These are phyloP conservation scores for Solanum aculeatissimum DNA, from an alignment of 305 asterid genomes.

Conservation along the genomic window DNA sequence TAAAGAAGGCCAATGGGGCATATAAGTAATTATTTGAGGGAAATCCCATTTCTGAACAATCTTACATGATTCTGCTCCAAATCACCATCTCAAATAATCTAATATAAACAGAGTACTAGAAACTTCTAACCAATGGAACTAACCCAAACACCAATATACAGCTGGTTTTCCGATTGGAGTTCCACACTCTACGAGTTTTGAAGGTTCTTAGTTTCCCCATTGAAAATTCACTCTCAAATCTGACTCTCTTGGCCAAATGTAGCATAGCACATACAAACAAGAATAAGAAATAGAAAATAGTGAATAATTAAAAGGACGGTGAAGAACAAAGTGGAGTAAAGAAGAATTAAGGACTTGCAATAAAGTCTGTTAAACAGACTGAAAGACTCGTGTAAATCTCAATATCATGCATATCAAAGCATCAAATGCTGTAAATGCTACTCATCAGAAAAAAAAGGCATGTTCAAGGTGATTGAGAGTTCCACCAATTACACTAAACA, in stretches of 20 bases:
- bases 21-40: not conserved
- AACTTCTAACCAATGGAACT: not conserved
- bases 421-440: not conserved
- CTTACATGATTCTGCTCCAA: not conserved
- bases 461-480: not conserved
- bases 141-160: not conserved
- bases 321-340: not conserved
- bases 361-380: not conserved
- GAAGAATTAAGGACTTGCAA: not conserved
- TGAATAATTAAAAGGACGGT: not conserved
- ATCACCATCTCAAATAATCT: not conserved
- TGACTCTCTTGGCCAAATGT: not conserved
- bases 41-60: not conserved
- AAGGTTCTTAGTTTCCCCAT: not conserved
- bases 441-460: not conserved
- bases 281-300: not conserved
- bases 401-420: not conserved
- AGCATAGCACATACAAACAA: not conserved
- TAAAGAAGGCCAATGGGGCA: not conserved
- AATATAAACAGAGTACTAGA: not conserved
- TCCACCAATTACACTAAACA: not conserved
- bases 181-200: not conserved
- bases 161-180: not conserved
- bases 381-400: not conserved
- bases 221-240: not conserved